Evolutionary conservation across 2,329 filamentous ascomycete species (phyloP).

Genomic region (Fusarium concolor): DNA sequence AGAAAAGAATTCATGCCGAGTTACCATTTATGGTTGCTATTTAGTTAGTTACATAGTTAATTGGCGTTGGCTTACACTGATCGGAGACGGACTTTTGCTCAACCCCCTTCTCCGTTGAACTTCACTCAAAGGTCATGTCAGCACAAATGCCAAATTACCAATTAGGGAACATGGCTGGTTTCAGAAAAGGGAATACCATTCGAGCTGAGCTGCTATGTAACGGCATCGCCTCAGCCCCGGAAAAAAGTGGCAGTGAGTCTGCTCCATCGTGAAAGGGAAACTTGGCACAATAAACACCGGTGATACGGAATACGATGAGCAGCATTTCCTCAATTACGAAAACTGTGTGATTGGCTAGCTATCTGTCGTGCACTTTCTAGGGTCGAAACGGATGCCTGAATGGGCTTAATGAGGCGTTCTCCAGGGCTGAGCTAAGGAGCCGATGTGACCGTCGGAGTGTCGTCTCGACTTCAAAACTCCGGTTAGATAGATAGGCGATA

Average conservation of each 20-base stretch:
- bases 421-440: conserved; percentile 21
- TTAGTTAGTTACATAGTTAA: no score
- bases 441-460: conserved; percentile 27
- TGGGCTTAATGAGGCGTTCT: conserved; percentile 2
- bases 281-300: background rate
- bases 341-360: background rate
- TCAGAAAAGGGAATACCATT: background rate
- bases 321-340: conserved; percentile 11
- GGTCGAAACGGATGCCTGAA: background rate
- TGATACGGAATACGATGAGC: background rate
- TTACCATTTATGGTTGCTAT: background rate
- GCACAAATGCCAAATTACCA: background rate
- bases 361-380: background rate
- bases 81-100: conserved; percentile 19
- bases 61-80: background rate
- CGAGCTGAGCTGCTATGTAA: conserved; percentile 6
- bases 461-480: conserved; percentile 11
- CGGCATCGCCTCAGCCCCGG: background rate
- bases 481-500: background rate
- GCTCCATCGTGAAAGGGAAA: background rate
- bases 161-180: background rate
- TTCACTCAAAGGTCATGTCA: background rate
- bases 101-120: conserved; percentile 8
- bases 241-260: conserved; percentile 5
- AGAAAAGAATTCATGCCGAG: background rate